Conservation (phyloP, 192 early-diverging fungal species). For the Allomyces macrogynus region DNA sequence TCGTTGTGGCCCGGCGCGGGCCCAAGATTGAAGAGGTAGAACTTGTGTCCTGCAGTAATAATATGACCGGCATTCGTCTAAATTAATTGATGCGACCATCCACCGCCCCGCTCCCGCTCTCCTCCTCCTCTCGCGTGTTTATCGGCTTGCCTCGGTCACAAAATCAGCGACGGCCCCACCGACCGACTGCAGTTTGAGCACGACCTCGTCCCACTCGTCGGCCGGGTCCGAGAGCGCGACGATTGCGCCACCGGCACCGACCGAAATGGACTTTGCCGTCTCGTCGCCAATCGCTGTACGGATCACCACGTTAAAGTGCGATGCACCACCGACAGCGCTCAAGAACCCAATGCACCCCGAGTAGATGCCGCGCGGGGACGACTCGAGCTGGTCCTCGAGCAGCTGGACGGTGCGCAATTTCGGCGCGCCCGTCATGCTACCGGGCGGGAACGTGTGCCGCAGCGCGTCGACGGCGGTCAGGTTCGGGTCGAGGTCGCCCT, state of each 20-base stretch:
- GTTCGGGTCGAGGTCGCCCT: neutral
- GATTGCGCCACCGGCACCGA: slow-evolving; percentile 88
- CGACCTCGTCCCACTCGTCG: slow-evolving; percentile 70
- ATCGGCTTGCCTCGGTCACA: too few relatives aligned
- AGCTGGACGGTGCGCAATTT: slow-evolving; percentile 68
- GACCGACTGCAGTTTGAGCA: slow-evolving; percentile 31
- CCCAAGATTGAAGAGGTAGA: too few relatives aligned
- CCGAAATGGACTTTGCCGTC: slow-evolving; percentile 20
- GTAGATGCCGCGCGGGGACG: slow-evolving; percentile 56
- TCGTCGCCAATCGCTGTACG: slow-evolving; percentile 54
- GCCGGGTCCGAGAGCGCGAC: slow-evolving; percentile 60
- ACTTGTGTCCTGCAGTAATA: too few relatives aligned
- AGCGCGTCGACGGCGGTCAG: neutral
- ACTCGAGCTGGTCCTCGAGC: slow-evolving; percentile 46
- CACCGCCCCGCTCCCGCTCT: too few relatives aligned
- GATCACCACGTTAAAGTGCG: slow-evolving; percentile 76
- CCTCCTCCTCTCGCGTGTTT: too few relatives aligned
- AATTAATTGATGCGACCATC: too few relatives aligned
- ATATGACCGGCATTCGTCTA: too few relatives aligned
- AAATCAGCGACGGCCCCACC: too few relatives aligned
- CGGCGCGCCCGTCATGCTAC: slow-evolving; percentile 95
- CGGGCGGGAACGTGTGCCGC: slow-evolving; percentile 11
- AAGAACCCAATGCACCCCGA: slow-evolving; percentile 82
- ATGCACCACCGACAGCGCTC: slow-evolving; percentile 28
- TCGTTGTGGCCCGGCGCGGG: too few relatives aligned